Evolutionary conservation across 1,284 basidiomycete genomes (phyloP).

Genomic region (Cryptococcus maquisensis): DNA sequence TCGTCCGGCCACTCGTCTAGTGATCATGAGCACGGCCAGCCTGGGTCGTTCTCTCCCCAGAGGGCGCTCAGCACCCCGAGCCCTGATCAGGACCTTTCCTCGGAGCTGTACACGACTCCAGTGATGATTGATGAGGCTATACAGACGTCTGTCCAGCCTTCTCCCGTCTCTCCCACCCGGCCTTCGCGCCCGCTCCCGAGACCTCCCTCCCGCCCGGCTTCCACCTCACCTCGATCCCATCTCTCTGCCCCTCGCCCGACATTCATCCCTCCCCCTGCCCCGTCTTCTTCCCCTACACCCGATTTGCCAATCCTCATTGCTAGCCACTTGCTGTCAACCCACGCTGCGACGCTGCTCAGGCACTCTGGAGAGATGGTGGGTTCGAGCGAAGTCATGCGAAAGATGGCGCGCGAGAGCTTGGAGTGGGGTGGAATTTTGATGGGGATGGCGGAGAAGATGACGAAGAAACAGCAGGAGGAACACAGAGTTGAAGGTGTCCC

Average conservation of each 20-base stretch:
- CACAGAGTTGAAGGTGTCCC: conserved; percentile 3
- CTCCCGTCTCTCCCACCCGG: background rate
- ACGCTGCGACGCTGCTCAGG: conserved; percentile 26
- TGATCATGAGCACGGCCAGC: background rate
- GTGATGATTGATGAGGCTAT: conserved; percentile 1
- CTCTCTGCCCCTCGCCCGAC: conserved; percentile 1
- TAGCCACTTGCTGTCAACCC: conserved; percentile 32
- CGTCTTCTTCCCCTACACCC: conserved; percentile 1
- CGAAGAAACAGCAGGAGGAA: background rate
- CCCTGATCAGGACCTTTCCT: too few species aligned
- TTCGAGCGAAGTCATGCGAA: conserved; percentile 20
- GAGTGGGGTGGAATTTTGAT: conserved; percentile 30
- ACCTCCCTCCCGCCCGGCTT: conserved; percentile 8
- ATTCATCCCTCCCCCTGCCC: conserved; percentile 9
- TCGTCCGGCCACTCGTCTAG: background rate
- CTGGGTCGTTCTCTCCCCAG: background rate
- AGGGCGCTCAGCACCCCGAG: background rate
- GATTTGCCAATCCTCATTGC: conserved; percentile 24
- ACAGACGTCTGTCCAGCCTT: conserved; percentile 1
- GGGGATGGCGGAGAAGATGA: conserved; percentile 12
- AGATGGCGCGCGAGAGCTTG: conserved; percentile 27
- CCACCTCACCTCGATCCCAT: background rate
- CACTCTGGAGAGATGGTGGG: conserved; percentile 24
- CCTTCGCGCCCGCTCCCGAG: conserved; percentile 9
- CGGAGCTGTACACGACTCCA: background rate